These are phyloP conservation scores for Glycyrrhiza uralensis DNA, from an alignment of 306 rosid species.

Conservation along the genomic window DNA sequence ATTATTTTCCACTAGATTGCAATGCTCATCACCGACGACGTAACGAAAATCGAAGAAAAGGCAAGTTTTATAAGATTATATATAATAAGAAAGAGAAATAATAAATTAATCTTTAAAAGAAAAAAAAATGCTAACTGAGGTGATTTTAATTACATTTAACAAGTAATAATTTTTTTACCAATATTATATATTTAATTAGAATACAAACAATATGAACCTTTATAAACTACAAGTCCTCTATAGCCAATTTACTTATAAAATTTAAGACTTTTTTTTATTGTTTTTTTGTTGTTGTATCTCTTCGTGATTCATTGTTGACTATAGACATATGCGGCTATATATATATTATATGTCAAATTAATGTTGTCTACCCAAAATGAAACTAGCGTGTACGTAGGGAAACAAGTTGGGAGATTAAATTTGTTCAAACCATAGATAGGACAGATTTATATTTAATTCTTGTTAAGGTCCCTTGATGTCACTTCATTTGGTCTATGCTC, in stretches of 20 bases:
- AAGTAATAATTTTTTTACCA: too few species aligned
- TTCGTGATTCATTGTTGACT: constrained; percentile 23
- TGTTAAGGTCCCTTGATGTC: constrained; percentile 14
- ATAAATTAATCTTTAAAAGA: too few species aligned
- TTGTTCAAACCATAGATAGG: constrained; percentile 1
- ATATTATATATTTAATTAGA: neutral
- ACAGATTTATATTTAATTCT: constrained; percentile 20
- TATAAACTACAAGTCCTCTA: neutral
- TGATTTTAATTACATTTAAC: too few species aligned
- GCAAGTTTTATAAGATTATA: too few species aligned
- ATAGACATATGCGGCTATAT: constrained; percentile 3
- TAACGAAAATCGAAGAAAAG: too few species aligned
- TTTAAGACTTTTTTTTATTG: neutral
- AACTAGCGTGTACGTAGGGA: constrained; percentile 19
- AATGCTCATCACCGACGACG: neutral
- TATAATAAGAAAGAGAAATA: too few species aligned
- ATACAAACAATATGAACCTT: neutral
- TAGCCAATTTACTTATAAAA: neutral
- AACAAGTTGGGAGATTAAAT: constrained; percentile 11
- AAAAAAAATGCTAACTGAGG: too few species aligned
- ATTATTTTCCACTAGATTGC: neutral
- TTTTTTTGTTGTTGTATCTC: neutral
- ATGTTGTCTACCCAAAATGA: constrained; percentile 25
- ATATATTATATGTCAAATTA: too few species aligned
- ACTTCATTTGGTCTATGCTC: constrained; percentile 9